These are phyloP conservation scores for Moelleriella libera DNA, from an alignment of 2,329 filamentous ascomycete species.

Conservation along the genomic window DNA sequence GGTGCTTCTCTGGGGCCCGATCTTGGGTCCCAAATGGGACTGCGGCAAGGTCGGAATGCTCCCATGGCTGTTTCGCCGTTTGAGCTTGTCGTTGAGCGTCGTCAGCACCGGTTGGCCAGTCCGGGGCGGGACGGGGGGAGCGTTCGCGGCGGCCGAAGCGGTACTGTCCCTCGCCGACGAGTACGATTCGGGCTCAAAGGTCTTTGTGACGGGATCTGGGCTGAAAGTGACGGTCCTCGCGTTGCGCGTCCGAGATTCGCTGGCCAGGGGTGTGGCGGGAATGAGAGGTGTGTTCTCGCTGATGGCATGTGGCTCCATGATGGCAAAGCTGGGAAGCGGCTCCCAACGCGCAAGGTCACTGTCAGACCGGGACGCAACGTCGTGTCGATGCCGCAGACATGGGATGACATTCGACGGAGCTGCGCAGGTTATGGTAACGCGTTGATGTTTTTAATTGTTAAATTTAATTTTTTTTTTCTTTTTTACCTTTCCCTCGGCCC, in stretches of 20 bases:
- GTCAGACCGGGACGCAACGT: background rate
- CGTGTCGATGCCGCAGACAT: background rate
- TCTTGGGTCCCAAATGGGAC: slow-evolving; percentile 41
- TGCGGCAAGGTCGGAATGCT: slow-evolving; percentile 21
- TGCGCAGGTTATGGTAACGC: background rate
- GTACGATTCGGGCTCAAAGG: slow-evolving; percentile 36
- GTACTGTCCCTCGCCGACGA: slow-evolving; percentile 8
- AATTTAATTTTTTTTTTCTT: too few species aligned
- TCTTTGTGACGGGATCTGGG: slow-evolving; percentile 49
- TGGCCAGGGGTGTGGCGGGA: slow-evolving; percentile 6
- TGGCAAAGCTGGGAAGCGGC: slow-evolving; percentile 1
- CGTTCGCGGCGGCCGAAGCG: slow-evolving; percentile 8
- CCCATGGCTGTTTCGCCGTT: slow-evolving; percentile 73
- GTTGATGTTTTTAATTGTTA: too few species aligned
- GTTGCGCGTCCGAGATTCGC: slow-evolving; percentile 25
- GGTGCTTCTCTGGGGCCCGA: slow-evolving; percentile 86
- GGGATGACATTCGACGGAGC: background rate
- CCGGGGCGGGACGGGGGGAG: slow-evolving; percentile 17
- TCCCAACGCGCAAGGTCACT: background rate
- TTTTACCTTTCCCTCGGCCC: too few species aligned
- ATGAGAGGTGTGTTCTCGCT: slow-evolving; percentile 22
- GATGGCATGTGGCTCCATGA: slow-evolving; percentile 12
- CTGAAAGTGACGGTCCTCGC: slow-evolving; percentile 65
- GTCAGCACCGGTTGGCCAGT: slow-evolving; percentile 50
- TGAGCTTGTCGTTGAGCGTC: slow-evolving; percentile 74